Evolutionary conservation across 345 rosid species (phyloP).

Genomic region (Bruguiera gymnorhiza): DNA sequence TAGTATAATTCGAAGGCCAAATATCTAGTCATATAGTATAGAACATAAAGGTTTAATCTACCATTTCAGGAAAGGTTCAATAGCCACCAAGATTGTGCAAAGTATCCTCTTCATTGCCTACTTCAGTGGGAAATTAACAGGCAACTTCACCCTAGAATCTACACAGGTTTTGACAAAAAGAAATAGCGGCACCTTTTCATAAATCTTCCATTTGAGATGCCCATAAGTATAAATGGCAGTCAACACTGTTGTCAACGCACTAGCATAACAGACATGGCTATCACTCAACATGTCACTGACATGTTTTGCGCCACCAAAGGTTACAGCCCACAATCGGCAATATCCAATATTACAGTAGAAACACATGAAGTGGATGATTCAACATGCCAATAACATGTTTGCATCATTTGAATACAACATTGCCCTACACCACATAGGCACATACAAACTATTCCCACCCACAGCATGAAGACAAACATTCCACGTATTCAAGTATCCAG

Average conservation of each 20-base stretch:
- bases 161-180: neutral
- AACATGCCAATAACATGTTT: neutral
- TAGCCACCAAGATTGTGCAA: neutral
- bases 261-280: too few relatives aligned
- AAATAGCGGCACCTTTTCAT: too few relatives aligned
- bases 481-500: neutral
- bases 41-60: neutral
- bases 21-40: too few relatives aligned
- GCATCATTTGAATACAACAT: neutral
- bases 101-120: neutral
- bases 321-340: too few relatives aligned
- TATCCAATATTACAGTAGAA: neutral
- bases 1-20: too few relatives aligned
- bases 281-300: too few relatives aligned
- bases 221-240: too few relatives aligned
- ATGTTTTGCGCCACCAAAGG: neutral
- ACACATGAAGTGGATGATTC: neutral
- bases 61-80: neutral
- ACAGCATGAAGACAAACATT: neutral
- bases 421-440: neutral
- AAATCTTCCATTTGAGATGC: too few relatives aligned
- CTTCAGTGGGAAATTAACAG: neutral
- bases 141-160: neutral
- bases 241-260: too few relatives aligned
- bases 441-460: too few relatives aligned